Conservation (phyloP, 305 asterid species). For the Rubia tinctorum region DNA sequence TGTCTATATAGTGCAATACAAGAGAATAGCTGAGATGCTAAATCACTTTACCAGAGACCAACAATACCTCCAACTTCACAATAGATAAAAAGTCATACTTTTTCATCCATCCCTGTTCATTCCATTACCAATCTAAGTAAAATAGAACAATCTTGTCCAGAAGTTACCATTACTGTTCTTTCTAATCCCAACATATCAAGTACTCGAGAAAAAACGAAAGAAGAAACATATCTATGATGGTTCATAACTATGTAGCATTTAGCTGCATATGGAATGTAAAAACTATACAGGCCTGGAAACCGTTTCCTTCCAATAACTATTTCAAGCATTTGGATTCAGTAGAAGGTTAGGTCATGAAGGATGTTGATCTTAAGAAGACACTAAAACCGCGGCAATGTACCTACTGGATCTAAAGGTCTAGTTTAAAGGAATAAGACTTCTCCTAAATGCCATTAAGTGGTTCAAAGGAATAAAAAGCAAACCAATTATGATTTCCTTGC, state of each 20-base stretch:
- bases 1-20: not conserved
- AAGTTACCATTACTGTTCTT: not conserved
- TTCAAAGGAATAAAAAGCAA: not conserved
- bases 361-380: not conserved
- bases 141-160: not conserved
- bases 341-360: not conserved
- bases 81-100: not conserved
- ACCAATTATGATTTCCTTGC: not conserved
- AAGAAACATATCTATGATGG: not conserved
- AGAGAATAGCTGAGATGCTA: not conserved
- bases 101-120: not conserved
- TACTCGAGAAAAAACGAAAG: not conserved
- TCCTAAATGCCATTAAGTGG: not conserved
- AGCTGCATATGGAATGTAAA: not conserved
- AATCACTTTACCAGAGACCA: not conserved
- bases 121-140: not conserved
- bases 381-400: not conserved
- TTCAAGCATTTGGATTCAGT: not conserved
- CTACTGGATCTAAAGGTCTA: not conserved
- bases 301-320: not conserved
- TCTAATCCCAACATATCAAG: not conserved
- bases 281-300: not conserved
- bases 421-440: not conserved
- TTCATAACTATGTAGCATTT: not conserved
- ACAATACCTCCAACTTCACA: not conserved